Evolutionary conservation across 441 rosid genomes (phyloP), one percentile per base, ranked within the genome.

Genomic region (Adansonia madagascariensis): DNA sequence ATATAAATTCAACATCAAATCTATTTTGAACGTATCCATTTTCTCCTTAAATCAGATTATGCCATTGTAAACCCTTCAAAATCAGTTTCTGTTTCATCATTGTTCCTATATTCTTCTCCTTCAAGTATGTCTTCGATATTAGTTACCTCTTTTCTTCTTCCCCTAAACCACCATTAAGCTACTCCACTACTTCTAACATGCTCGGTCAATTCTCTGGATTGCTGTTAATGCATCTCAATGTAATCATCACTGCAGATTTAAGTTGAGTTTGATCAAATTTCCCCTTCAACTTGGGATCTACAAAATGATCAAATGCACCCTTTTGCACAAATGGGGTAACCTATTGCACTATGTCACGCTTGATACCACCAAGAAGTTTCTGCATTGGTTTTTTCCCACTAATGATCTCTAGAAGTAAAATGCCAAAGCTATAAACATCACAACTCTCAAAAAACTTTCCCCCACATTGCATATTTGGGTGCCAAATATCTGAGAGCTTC

Each of bases 401-500:
- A 8, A 86, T 66, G 47, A 86, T 81, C 57, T 84, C 86, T 0
- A 86, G 47, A 15, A 84, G 82, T 12, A 86, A 31, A 52, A 86
- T 81, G 8, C 89, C 89, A 15, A 84, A 86, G 70, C 87, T 86
- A 14, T 82, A 86, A 9, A 84, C 87, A 8, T 86, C 87, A 44
- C 87, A 86, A 22, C 85, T 81, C 43, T 84, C 83, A 0, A 85
- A 83, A 7, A 86, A 35, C 89, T 62, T 86, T 86, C 14, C 87
- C 89, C 89, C 86, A 86, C 89, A 84, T 86, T 31, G 86, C 89
- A 0, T 86, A 86, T 53, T 86, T 87, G 0, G 89, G 87, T 1
- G 89, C 89, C n/a, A 84, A 75, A 46, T 86, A 86, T 8, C 86
- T 86, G 0, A 84, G 81, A 0, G 86, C 83, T 4, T 87, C 89